These are phyloP conservation scores for Posidonia australis DNA, from an alignment of 106 monocot species.

Conservation along the genomic window DNA sequence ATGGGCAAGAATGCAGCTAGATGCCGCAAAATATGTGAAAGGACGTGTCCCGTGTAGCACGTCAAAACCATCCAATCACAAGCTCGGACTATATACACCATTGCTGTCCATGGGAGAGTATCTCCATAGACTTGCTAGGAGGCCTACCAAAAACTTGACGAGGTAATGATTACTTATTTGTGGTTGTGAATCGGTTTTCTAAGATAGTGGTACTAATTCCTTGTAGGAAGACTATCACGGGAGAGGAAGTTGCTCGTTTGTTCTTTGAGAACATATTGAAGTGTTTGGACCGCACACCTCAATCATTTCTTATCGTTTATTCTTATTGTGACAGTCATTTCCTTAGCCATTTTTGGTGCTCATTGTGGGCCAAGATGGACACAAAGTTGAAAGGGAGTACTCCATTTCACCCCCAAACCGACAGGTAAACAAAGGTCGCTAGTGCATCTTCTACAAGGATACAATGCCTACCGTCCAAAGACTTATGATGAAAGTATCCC, in stretches of 20 bases:
- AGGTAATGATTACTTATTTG: not conserved
- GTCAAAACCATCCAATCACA: not conserved
- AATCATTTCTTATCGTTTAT: slow-evolving; percentile 1
- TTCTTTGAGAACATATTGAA: not conserved
- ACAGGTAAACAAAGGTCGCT: slow-evolving; percentile 6
- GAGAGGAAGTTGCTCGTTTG: not conserved
- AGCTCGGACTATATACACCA: not conserved
- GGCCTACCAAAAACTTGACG: not conserved
- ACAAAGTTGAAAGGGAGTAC: slow-evolving; percentile 1
- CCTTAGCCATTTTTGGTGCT: not conserved
- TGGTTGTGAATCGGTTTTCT: slow-evolving; percentile 1
- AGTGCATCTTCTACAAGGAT: not conserved
- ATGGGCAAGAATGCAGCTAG: not conserved
- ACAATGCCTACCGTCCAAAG: not conserved
- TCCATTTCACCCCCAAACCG: not conserved
- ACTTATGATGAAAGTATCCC: slow-evolving; percentile 2
- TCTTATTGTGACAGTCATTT: not conserved
- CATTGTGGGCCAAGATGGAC: slow-evolving; percentile 5
- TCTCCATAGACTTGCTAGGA: slow-evolving; percentile 2
- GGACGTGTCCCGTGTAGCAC: not conserved
- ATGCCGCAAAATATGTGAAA: not conserved
- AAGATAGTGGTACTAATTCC: slow-evolving; percentile 12
- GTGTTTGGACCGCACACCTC: not conserved
- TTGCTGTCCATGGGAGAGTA: slow-evolving; percentile 2
- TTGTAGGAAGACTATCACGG: not conserved